Evolutionary conservation across 495 filamentous ascomycete genomes (phyloP), one percentile per base, ranked within the genome.

Genomic region (Tuber calosporum): DNA sequence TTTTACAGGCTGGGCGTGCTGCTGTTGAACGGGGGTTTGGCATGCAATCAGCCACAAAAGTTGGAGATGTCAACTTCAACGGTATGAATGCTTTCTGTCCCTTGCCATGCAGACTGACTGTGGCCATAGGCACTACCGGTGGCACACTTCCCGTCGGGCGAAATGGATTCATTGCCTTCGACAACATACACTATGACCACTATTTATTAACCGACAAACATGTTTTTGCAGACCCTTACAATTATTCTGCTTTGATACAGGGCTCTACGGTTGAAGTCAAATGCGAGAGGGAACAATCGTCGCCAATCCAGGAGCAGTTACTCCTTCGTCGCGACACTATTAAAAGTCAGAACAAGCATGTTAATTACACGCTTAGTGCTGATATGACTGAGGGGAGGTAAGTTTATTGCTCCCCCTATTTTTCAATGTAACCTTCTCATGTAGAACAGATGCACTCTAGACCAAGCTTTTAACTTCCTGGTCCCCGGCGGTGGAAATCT

Each of bases 61-160:
- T 77, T 13, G 74, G 75, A 38, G 74, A 76, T 73, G 75, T 77
- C 34, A 77, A 76, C 42, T 77, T 77, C 30, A 76, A 76, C 53
- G 75, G 75, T 76, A 76, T 40, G 48, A 34, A 69, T 39, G 11
- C 34, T 70, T 34, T 42, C 2, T 30, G 7, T 30, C 15, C 48
- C 13, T 58, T 20, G 38, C 11, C 42, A 9, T 41, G 39, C 19
- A 69, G 38, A n/a, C 15, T 7, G 34, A 76, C 43, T 30, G 39
- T 36, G 38, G 39, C 43, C 68, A 67, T 70, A 76, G 74, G 74
- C 13, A 76, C 72, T 34, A 77, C 75, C 17, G 70, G 73, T 58
- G 75, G 75, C 53, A 70, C 70, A 19, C 75, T 77, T 62, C 75
- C 75, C 26, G 68, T 76, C 42, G 75, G 75, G n/a, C 39, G 34